Base-by-base conservation (phyloP, 805 yeast genomes). In the Nakazawaea wyomingensis region DNA sequence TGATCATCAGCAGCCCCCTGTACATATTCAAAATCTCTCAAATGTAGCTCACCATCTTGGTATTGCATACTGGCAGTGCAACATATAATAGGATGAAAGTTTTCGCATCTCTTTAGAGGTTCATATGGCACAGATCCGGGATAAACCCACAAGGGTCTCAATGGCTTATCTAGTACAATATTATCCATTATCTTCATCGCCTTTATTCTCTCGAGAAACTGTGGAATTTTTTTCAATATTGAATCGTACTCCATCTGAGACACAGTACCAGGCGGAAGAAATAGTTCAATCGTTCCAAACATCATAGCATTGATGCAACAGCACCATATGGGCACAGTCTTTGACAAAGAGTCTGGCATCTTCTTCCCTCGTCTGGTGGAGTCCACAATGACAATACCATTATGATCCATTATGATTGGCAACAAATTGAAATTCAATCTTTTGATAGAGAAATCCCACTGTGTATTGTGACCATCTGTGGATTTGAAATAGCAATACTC, bases 1-100 rank as follows among this genome's bases (percentile, higher is more conserved):
- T 89, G 96, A 54, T 90, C 96, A 59, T 89, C 97, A 0, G 93
- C 96, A 0, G 96, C 93, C 1, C 97, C 97, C 60, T 88, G 96
- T 1, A 88, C 85, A 55, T 89, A 89, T 0, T 71, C 61, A 50
- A 63, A 81, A 0, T 79, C 82, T 7, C 58, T 46, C 37, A 70
- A 52, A 37, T 63, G 62, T 39, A 65, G 70, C 5, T 64, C 61
- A 6, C 85, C 87, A 57, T 80, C 86, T 50, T 77, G 82, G 16
- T 72, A 75, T 55, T 67, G 69, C 44, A 69, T 66, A 34, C 90
- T 82, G 0, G 85, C 82, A 0, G 88, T 81, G 39, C 86, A 69
- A 39, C 76, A 61, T 7, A 78, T 53, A 8, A 76, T 41, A 22
- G 85, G 70, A 43, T 62, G 55, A 46, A 70, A 66, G 1, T 56